Percentiles rank a stretch among this genome's conserved stretches.
Conservation (phyloP, 2,329 filamentous ascomycete species). For the Periconia sp. region DNA sequence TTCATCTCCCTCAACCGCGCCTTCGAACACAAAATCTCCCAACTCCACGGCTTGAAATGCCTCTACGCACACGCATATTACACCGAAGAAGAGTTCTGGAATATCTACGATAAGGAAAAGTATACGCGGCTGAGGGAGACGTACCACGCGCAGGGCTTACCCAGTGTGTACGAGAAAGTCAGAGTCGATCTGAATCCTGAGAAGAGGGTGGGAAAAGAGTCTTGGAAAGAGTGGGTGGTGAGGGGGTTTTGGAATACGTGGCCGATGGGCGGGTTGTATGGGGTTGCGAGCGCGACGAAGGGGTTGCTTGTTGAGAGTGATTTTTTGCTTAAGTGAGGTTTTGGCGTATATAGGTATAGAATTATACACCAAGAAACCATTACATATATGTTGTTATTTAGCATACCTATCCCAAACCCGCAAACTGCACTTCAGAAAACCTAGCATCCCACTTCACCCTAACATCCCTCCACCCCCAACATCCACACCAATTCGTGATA, state of each 20-base stretch:
- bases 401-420: no score
- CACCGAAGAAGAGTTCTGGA: conserved; percentile 69
- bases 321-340: conserved; percentile 34
- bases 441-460: no score
- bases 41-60: conserved; percentile 81
- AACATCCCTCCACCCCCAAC: no score
- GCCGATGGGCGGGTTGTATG: conserved; percentile 44
- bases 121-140: conserved; percentile 65
- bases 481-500: no score
- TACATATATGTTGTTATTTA: no score
- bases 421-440: no score
- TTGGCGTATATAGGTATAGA: no score
- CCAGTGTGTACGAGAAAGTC: conserved; percentile 71
- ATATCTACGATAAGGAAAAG: conserved; percentile 61
- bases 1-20: conserved; percentile 72
- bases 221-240: conserved; percentile 32
- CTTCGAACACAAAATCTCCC: conserved; percentile 69
- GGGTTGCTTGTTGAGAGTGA: conserved; percentile 34
- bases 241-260: conserved; percentile 35
- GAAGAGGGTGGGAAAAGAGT: conserved; percentile 8
- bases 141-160: conserved; percentile 65
- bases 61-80: conserved; percentile 88
- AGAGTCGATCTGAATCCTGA: conserved; percentile 45
- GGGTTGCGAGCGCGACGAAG: conserved; percentile 41
- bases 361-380: no score